A percentile compares a stretch with the other conserved stretches of the same genome.
phyloP scores from a whole-genome alignment of 2,329 filamentous ascomycete species.

The Chaetoscypha palmicola region DNA sequence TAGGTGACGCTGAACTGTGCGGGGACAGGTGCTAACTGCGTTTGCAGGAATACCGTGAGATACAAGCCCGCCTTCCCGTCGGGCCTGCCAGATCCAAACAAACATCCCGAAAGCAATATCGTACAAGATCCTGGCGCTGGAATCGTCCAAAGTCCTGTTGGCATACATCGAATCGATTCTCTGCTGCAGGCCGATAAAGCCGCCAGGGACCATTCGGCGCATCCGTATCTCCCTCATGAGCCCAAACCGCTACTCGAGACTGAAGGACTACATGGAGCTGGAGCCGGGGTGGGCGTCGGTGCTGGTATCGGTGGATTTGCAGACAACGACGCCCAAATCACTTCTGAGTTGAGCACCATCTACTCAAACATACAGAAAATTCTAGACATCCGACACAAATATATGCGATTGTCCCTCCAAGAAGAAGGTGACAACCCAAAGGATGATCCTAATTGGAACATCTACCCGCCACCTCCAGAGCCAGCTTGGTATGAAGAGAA shows the following conservation, averaged over 20 bases:
- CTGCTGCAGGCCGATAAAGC: conserved; percentile 26
- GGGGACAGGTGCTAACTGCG: too few species aligned
- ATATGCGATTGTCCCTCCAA: conserved; percentile 80
- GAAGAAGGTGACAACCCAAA: conserved; percentile 79
- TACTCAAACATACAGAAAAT: conserved; percentile 87
- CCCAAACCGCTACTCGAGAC: conserved; percentile 43
- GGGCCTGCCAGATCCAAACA: conserved; percentile 26
- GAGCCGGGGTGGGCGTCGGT: conserved; percentile 53
- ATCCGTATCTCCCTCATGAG: conserved; percentile 48
- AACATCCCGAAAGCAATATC: conserved; percentile 27
- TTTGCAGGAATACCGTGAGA: conserved; percentile 22
- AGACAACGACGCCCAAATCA: conserved; percentile 70
- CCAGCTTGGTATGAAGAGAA: conserved; percentile 70
- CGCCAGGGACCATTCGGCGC: conserved; percentile 38
- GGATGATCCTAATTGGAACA: conserved; percentile 73
- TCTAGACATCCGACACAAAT: conserved; percentile 81
- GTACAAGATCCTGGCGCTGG: conserved; percentile 26
- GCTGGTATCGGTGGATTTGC: conserved; percentile 56
- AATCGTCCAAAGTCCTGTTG: conserved; percentile 9
- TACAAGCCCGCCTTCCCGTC: conserved; percentile 24
- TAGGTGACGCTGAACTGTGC: too few species aligned
- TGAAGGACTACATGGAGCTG: conserved; percentile 50
- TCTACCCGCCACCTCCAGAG: conserved; percentile 87
- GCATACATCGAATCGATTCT: conserved; percentile 20
- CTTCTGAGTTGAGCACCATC: conserved; percentile 75